Evolutionary conservation across 2,329 filamentous ascomycete species (phyloP).

Genomic region (Aplosporella prunicola): DNA sequence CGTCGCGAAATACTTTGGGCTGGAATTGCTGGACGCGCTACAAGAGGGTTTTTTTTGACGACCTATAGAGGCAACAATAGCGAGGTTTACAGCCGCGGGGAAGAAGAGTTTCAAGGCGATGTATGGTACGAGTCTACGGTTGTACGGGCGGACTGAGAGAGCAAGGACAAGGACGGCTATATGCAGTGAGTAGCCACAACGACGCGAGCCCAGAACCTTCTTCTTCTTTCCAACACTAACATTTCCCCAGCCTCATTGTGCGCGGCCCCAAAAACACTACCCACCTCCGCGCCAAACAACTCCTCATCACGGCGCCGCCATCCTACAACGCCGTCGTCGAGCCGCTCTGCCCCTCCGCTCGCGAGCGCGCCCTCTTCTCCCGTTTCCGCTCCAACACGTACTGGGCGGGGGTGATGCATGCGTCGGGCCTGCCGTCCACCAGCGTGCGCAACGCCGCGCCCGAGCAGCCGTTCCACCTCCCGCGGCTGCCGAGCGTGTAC

Average conservation of each 20-base stretch:
- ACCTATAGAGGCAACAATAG: conserved; percentile 16
- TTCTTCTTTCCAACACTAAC: conserved; percentile 24
- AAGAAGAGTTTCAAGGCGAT: conserved; percentile 14
- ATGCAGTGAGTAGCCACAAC: too few relatives aligned
- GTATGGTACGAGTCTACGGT: conserved; percentile 15
- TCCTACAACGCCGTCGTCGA: conserved; percentile 22
- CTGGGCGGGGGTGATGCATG: conserved; percentile 31
- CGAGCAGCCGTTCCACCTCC: too few relatives aligned
- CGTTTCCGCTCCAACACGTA: conserved; percentile 31
- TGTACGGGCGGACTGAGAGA: conserved; percentile 13
- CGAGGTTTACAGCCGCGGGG: conserved; percentile 16
- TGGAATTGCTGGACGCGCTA: neutral
- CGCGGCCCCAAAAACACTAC: too few relatives aligned
- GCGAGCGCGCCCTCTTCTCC: conserved; percentile 29
- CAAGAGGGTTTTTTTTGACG: conserved; percentile 13
- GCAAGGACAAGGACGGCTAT: too few relatives aligned
- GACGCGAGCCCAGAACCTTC: too few relatives aligned
- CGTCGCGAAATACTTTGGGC: conserved; percentile 30
- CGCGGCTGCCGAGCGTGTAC: too few relatives aligned
- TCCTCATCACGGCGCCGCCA: conserved; percentile 37
- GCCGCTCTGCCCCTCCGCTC: conserved; percentile 26
- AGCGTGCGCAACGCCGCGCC: conserved; percentile 20
- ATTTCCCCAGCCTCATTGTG: conserved; percentile 22
- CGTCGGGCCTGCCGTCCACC: conserved; percentile 28
- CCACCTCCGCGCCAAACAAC: conserved; percentile 32